A percentile compares a stretch with the other conserved stretches of the same genome.
phyloP scores from a whole-genome alignment of 495 filamentous ascomycete genomes.

The Sporormia fimetaria region DNA sequence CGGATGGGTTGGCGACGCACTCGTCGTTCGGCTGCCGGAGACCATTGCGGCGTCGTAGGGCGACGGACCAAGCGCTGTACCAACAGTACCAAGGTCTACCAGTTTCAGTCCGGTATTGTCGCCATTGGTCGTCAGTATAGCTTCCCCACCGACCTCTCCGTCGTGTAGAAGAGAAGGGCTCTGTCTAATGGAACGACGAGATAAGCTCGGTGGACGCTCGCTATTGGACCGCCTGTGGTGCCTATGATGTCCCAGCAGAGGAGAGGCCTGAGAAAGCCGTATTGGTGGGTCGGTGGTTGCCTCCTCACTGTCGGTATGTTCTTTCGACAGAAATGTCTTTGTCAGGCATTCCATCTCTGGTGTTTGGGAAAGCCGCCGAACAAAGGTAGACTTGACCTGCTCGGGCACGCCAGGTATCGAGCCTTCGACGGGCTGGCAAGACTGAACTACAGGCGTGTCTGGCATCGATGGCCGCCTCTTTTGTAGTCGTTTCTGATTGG shows the following conservation, averaged over 20 bases:
- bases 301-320: slow-evolving; percentile 3
- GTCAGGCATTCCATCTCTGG: slow-evolving; percentile 27
- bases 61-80: slow-evolving; percentile 30
- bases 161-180: slow-evolving; percentile 20
- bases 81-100: slow-evolving; percentile 34
- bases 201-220: slow-evolving; percentile 14
- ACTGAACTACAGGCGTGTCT: slow-evolving; percentile 17
- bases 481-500: slow-evolving; percentile 25
- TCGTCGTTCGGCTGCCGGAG: background rate
- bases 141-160: slow-evolving; percentile 3
- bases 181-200: slow-evolving; percentile 13
- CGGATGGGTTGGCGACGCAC: slow-evolving; percentile 25
- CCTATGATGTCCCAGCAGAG: slow-evolving; percentile 3
- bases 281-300: slow-evolving; percentile 2
- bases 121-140: no score
- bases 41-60: slow-evolving; percentile 38
- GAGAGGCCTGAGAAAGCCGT: slow-evolving; percentile 4
- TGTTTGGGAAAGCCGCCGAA: slow-evolving; percentile 14
- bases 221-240: slow-evolving; percentile 12
- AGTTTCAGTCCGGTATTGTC: slow-evolving; percentile 15
- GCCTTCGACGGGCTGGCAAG: slow-evolving; percentile 12
- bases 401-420: slow-evolving; percentile 19
- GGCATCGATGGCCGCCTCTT: slow-evolving; percentile 25
- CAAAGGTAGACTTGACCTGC: slow-evolving; percentile 12
- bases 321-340: slow-evolving; percentile 16